Evolutionary conservation across 2,329 filamentous ascomycete species (phyloP), one percentile per base, ranked within the genome.

Genomic region (Aspergillus tanneri): DNA sequence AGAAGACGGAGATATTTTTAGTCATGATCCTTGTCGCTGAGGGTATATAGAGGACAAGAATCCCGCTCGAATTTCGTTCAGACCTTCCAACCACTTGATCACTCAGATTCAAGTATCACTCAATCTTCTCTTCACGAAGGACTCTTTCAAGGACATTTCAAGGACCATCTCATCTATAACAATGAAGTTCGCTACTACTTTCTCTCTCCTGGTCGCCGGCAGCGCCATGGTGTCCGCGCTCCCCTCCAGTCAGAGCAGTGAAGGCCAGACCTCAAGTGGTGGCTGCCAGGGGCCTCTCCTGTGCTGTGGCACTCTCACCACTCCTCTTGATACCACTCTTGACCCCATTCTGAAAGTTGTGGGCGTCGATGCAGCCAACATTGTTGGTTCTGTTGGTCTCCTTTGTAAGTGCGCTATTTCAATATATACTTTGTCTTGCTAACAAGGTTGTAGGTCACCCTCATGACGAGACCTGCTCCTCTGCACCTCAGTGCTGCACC

Each of bases 201-300:
- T 69, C 53, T 65, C 66, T 43, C 43, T 64, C 30, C 45, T 70
- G 39, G 57, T 67, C 39, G 59, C 55, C 40, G 52, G 57, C 28
- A 57, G 59, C 35, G 53, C 59, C 45, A 51, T 68, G 48, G 67
- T 61, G 12, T 58, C 63, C 37, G 66, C 67, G 12, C 21, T 54
- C 10, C 57, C 61, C 19, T 40, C 48, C 28, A 32, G 40, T n/a
- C 34, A 54, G 19, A 34, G 49, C 36, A 40, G 54, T 14, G 25
- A 45, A 14, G 8, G 14, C 30, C 10, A 34, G 16, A 32, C 10
- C 19, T 49, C 14, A 25, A 49, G 3, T 9, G 49, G 52, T 7
- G 34, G 57, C 1, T 65, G 62, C 37, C 35, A 64, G 47, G 46
- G 23, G 12, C 35, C 59, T 2, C 41, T 57, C 7, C 57, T 65